Evolutionary conservation across 805 yeast species (phyloP).

Genomic region (Kazachstania taianensis): DNA sequence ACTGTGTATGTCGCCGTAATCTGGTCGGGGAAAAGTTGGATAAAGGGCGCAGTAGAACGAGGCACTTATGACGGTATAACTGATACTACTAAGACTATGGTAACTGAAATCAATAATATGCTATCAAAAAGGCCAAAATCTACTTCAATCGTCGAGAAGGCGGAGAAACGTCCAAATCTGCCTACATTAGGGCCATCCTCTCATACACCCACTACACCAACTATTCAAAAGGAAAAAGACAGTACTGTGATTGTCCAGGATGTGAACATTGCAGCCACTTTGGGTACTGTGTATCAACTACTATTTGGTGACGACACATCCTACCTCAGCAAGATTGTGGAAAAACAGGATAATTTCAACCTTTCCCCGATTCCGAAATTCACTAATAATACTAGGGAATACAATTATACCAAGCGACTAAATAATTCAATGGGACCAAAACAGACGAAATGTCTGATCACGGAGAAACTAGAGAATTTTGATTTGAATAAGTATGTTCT

Average conservation of each 20-base stretch:
- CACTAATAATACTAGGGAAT: constrained; percentile 34
- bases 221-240: constrained; percentile 35
- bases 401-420: constrained; percentile 49
- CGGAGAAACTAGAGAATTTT: constrained; percentile 42
- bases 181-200: constrained; percentile 30
- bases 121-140: constrained; percentile 7
- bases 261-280: constrained; percentile 47
- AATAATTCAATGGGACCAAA: constrained; percentile 62
- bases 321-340: constrained; percentile 38
- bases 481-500: constrained; percentile 36
- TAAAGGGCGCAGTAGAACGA: constrained; percentile 64
- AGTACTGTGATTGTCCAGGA: constrained; percentile 45
- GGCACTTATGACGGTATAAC: constrained; percentile 67
- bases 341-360: constrained; percentile 53
- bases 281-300: constrained; percentile 50
- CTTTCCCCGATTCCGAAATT: constrained; percentile 43
- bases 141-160: constrained; percentile 6
- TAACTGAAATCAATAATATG: constrained; percentile 37
- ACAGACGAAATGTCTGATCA: constrained; percentile 53
- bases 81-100: constrained; percentile 40
- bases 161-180: constrained; percentile 15
- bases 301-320: constrained; percentile 53
- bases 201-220: constrained; percentile 38
- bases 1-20: constrained; percentile 46
- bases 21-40: constrained; percentile 74